Evolutionary conservation across 139 green algal genomes (phyloP), one percentile per base, ranked within the genome.

Genomic region (Cymbomonas tetramitiformis): DNA sequence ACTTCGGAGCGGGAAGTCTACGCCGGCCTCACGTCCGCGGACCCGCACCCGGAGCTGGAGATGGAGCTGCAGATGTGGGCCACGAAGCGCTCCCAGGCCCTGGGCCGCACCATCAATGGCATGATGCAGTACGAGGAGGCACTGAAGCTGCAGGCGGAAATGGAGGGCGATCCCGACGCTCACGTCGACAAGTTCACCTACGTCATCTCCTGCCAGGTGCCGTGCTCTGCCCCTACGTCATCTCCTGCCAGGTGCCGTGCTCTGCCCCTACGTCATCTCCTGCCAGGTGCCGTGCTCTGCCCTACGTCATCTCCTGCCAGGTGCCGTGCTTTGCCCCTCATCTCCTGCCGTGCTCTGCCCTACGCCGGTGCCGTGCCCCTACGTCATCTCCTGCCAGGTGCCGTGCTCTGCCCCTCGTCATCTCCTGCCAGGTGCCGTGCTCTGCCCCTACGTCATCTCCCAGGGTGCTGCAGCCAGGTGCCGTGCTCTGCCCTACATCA

Each of bases 1-100:
- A n/a, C n/a, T n/a, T n/a, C n/a, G n/a, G n/a, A n/a, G n/a, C n/a
- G n/a, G n/a, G n/a, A n/a, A n/a, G n/a, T n/a, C n/a, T n/a, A n/a
- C n/a, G n/a, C n/a, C n/a, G 31, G 31, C 31, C 30, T 23, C 24
- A 36, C 40, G 21, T 30, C 26, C 0, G n/a, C 40, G 2, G 33
- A 61, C 15, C 49, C 72, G 21, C 32, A 65, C n/a, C 15, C 40
- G 10, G 52, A 38, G 26, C 46, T 74, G 46, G 51, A 74, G 55
- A 73, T 67, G 51, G 68, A 93, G 56, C 57, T 93, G 61, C 80
- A 81, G 62, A 59, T 86, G 62, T 94, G 84, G 84, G 85, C 85
- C 24, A 84, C 72, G 3, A 77, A 87, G 55, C 59, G 85, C 3
- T 82, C 81, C 18, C 85, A 94, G 71, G 77, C 88, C 58, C 77